Percentiles rank a stretch among this genome's conserved stretches.
These are phyloP conservation scores for Abrus pulchellus DNA, from an alignment of 306 rosid genomes.

Conservation along the genomic window DNA sequence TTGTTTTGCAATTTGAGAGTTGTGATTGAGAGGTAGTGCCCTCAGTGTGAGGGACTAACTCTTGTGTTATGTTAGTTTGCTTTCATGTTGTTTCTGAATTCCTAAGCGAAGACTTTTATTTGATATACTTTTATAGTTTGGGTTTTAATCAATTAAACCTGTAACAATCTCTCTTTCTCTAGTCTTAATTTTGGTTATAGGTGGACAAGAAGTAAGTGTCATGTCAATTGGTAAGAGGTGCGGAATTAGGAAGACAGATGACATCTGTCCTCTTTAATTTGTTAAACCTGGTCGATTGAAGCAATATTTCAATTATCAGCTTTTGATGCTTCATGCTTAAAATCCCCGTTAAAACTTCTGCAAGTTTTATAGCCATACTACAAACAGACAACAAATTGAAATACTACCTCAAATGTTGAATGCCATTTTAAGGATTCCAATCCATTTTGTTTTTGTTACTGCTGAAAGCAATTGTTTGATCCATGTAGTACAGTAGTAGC, in stretches of 20 bases:
- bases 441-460: background rate
- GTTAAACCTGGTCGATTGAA: background rate
- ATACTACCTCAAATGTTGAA: background rate
- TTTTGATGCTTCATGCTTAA: background rate
- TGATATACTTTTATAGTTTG: background rate
- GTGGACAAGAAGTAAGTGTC: background rate
- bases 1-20: background rate
- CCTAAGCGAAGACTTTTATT: too few species aligned
- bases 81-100: background rate
- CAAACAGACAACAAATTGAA: background rate
- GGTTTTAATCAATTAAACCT: background rate
- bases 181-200: background rate
- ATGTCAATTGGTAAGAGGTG: background rate
- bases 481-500: background rate
- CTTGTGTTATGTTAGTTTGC: background rate
- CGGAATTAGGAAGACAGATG: background rate
- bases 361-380: background rate
- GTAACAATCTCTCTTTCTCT: background rate
- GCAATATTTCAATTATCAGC: slow-evolving; percentile 16
- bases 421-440: background rate
- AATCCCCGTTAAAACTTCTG: background rate
- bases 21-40: background rate
- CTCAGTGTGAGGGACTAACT: background rate
- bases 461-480: background rate
- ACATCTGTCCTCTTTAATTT: background rate